These are phyloP conservation scores for Apium graveolens DNA, from an alignment of 129 eudicot species.

Conservation along the genomic window DNA sequence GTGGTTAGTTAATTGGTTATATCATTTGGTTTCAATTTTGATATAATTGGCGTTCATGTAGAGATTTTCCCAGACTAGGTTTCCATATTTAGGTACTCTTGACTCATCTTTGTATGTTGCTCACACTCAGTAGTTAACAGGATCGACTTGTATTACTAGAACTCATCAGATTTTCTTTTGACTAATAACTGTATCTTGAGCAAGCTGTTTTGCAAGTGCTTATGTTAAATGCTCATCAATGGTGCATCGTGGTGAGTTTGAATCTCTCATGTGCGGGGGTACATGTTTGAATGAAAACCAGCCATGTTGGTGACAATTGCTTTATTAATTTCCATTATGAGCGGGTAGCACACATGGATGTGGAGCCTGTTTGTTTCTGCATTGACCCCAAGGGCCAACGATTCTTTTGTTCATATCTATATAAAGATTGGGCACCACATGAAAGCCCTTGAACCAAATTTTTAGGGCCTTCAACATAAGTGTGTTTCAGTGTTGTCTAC, in stretches of 20 bases:
- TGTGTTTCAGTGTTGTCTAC: not conserved
- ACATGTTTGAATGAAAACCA: not conserved
- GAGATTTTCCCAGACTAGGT: not conserved
- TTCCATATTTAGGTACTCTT: not conserved
- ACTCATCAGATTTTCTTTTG: not conserved
- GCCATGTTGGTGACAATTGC: not conserved
- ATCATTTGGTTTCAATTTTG: not conserved
- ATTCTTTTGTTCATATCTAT: not conserved
- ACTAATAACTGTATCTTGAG: not conserved
- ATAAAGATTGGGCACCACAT: not conserved
- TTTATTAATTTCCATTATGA: not conserved
- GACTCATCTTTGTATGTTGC: not conserved
- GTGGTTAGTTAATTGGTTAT: not conserved
- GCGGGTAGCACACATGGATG: constrained; percentile 1
- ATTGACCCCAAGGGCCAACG: not conserved
- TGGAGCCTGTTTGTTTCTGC: not conserved
- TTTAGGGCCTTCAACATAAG: not conserved
- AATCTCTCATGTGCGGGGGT: not conserved
- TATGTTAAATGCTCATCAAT: not conserved
- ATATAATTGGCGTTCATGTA: not conserved
- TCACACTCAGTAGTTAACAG: not conserved
- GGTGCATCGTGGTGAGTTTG: not conserved
- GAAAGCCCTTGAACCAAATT: not conserved
- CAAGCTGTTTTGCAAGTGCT: not conserved
- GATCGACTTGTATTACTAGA: not conserved